Base-by-base conservation (phyloP, 495 filamentous ascomycete genomes). In the Thozetella sp. region DNA sequence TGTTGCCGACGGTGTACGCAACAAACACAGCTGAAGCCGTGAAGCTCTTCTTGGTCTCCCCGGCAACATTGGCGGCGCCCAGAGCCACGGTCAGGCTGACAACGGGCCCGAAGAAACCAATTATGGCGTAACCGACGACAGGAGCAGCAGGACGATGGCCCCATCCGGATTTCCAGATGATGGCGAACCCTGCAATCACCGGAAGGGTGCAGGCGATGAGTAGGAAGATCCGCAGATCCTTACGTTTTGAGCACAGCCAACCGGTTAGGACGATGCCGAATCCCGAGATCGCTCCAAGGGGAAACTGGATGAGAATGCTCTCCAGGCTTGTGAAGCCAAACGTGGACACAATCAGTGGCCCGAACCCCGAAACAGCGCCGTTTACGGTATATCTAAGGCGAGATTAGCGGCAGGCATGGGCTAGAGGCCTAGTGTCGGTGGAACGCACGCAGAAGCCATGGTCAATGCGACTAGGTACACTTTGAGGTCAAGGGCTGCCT, bases 91-190 rank as follows among this genome's bases (percentile, higher is more conserved):
- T 85, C 25, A 91, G 71, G 25, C 80, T 85, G 0, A 88, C 86
- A 0, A 88, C 85, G 0, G 81, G 85, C 0, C 87, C 90, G 52
- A 90, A 90, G 65, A 88, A 88, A 0, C 90, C 88, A 26, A 88
- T 87, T 20, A 92, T 74, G 0, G 87, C 82, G 69, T 91, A 91
- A 2, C 88, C 90, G 1, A 80, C 83, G 0, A 93, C 83, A 0
- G 88, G 89, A 0, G 84, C 79, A 0, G 80, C 80, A 2, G 89
- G 83, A 20, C 81, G 85, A 55, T 87, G 79, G 1, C 74, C 76
- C 90, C 89, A 92, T 22, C 77, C 62, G 25, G 83, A 85, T 63
- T 83, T 89, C 90, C 90, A 92, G 62, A 93, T 90, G 70, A 92
- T 86, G 23, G 80, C 80, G 67, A 84, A 90, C 12, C 90, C 90